Conservation (phyloP, 352 stramenopile genomes). For the Saprolegnia parasitica region DNA sequence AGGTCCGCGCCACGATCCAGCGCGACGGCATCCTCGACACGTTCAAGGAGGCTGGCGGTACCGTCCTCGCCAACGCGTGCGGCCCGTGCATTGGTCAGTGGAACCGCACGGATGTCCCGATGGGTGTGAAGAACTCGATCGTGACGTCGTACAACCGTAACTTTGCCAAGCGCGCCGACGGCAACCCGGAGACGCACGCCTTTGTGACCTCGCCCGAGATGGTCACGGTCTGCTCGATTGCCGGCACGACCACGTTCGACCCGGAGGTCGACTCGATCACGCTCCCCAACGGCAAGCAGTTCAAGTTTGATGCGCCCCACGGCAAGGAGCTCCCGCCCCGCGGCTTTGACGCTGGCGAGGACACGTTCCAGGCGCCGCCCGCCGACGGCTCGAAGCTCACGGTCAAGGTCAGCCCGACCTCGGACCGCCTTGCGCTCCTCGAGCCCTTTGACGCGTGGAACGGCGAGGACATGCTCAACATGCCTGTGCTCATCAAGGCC, state of each 20-base stretch:
- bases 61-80: constrained; percentile 89
- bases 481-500: constrained; percentile 92
- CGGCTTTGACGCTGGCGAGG: constrained; percentile 88
- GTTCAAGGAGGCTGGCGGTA: constrained; percentile 85
- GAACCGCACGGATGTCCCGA: constrained; percentile 86
- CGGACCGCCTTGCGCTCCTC: constrained; percentile 84
- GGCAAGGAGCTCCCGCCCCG: constrained; percentile 87
- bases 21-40: constrained; percentile 89
- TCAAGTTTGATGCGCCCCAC: constrained; percentile 88
- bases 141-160: constrained; percentile 95
- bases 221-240: constrained; percentile 87
- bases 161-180: constrained; percentile 93
- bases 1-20: constrained; percentile 88
- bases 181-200: constrained; percentile 89
- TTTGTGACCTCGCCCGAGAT: constrained; percentile 92
- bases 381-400: constrained; percentile 52
- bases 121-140: constrained; percentile 91
- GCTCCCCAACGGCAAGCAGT: constrained; percentile 75
- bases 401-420: constrained; percentile 78
- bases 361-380: constrained; percentile 89
- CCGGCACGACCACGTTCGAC: constrained; percentile 88
- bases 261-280: constrained; percentile 87
- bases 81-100: constrained; percentile 93
- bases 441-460: constrained; percentile 85
- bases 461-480: constrained; percentile 80